Evolutionary conservation across 306 rosid genomes (phyloP).

Genomic region (Begonia masoniana): DNA sequence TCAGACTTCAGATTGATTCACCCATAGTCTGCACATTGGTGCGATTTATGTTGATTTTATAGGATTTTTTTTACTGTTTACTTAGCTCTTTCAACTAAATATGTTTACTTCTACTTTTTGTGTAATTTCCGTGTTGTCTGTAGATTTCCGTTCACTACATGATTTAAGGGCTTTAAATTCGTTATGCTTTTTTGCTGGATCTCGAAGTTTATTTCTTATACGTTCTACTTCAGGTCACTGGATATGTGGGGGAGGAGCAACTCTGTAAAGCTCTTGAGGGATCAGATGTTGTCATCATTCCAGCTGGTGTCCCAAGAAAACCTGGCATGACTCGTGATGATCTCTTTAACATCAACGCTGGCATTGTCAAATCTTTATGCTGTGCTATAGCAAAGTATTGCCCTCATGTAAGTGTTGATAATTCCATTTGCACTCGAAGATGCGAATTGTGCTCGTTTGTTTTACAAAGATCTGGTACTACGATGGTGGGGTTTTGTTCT

Average conservation of each 20-base stretch:
- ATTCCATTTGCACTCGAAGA: background rate
- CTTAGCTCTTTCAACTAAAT: too few species aligned
- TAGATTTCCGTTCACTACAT: too few species aligned
- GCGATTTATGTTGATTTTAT: too few species aligned
- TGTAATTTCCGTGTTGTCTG: too few species aligned
- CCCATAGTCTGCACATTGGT: too few species aligned
- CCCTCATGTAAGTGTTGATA: slow-evolving; percentile 52
- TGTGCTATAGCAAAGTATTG: slow-evolving; percentile 74
- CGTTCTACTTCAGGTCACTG: slow-evolving; percentile 39
- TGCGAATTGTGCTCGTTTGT: background rate
- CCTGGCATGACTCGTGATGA: slow-evolving; percentile 99
- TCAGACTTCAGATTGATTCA: too few species aligned
- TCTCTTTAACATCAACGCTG: slow-evolving; percentile 92
- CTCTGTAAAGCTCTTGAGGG: slow-evolving; percentile 83
- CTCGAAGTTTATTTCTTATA: too few species aligned
- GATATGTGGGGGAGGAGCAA: slow-evolving; percentile 61
- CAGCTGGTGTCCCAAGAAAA: slow-evolving; percentile 97
- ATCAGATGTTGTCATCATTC: slow-evolving; percentile 83
- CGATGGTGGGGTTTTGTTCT: background rate
- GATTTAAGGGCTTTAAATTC: too few species aligned
- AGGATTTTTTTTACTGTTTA: too few species aligned
- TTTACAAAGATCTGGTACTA: background rate
- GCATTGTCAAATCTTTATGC: slow-evolving; percentile 66
- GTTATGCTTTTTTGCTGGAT: too few species aligned
- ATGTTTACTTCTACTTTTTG: too few species aligned